Evolutionary conservation across 768 basidiomycete genomes (phyloP).

Genomic region (Phanerodontia chrysosporium): DNA sequence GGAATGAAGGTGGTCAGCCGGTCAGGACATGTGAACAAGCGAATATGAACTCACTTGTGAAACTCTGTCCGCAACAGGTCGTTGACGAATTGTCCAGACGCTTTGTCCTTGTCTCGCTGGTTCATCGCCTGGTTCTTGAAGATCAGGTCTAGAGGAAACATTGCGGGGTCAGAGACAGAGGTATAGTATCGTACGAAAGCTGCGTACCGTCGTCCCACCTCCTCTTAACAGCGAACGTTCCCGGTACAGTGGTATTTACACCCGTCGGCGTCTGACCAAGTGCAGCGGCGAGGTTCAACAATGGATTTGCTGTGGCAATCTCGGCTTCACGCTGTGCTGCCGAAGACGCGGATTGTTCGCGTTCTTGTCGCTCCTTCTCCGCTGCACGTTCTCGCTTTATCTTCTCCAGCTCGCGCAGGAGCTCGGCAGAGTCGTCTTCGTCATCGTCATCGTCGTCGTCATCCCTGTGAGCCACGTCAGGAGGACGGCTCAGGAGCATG

Average conservation of each 20-base stretch:
- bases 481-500: neutral
- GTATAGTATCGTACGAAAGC: neutral
- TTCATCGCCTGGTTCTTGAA: constrained; percentile 97
- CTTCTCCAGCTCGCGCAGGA: constrained; percentile 95
- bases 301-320: constrained; percentile 83
- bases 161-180: neutral
- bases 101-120: constrained; percentile 51
- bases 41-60: constrained; percentile 72
- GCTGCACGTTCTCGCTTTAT: constrained; percentile 95
- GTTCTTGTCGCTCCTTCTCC: constrained; percentile 81
- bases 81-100: constrained; percentile 85
- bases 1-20: neutral
- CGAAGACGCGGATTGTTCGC: constrained; percentile 60
- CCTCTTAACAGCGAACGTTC: constrained; percentile 87
- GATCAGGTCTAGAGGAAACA: constrained; percentile 64
- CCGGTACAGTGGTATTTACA: constrained; percentile 67
- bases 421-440: constrained; percentile 90
- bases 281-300: constrained; percentile 88
- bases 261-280: constrained; percentile 71
- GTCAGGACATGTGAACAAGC: neutral
- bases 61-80: constrained; percentile 92
- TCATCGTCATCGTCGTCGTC: constrained; percentile 54
- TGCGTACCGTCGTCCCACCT: constrained; percentile 90
- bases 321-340: constrained; percentile 70
- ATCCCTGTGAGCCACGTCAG: neutral